Evolutionary conservation across 139 green algal genomes (phyloP).

Genomic region (Microglena sp.): DNA sequence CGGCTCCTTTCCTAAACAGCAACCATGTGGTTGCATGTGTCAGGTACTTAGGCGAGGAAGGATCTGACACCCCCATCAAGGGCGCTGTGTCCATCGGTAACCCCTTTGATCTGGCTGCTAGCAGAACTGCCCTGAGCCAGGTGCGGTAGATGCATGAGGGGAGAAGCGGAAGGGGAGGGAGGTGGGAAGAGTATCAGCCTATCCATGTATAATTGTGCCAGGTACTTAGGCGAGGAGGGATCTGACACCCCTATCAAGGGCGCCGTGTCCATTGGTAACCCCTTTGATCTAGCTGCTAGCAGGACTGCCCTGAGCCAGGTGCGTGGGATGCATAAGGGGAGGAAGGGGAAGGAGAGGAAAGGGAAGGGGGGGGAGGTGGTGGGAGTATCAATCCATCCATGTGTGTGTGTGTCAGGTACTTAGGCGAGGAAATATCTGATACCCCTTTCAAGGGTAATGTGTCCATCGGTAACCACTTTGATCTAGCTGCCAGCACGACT

Average conservation of each 20-base stretch:
- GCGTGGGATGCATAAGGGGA: background rate
- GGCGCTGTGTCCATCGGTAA: constrained; percentile 86
- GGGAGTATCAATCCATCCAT: too few species aligned
- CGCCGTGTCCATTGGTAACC: constrained; percentile 85
- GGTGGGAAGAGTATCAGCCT: too few species aligned
- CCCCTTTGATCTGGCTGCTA: constrained; percentile 59
- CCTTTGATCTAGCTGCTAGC: constrained; percentile 64
- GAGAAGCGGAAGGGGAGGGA: too few species aligned
- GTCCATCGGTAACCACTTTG: constrained; percentile 86
- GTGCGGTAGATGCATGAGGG: too few species aligned
- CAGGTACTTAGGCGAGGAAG: constrained; percentile 62
- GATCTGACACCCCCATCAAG: constrained; percentile 44
- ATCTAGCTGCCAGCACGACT: constrained; percentile 7
- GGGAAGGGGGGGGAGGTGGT: background rate
- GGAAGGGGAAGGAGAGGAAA: background rate
- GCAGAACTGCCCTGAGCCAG: too few species aligned
- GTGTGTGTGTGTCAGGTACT: too few species aligned
- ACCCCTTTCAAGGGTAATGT: constrained; percentile 68
- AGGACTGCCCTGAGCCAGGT: too few species aligned
- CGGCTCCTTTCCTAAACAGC: too few species aligned
- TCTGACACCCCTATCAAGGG: constrained; percentile 50
- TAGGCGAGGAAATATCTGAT: constrained; percentile 53
- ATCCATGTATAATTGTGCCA: too few species aligned
- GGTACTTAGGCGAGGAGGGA: constrained; percentile 65
- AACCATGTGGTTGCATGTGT: too few species aligned